Conservation (phyloP, 306 rosid species). For the Dryas octopetala region DNA sequence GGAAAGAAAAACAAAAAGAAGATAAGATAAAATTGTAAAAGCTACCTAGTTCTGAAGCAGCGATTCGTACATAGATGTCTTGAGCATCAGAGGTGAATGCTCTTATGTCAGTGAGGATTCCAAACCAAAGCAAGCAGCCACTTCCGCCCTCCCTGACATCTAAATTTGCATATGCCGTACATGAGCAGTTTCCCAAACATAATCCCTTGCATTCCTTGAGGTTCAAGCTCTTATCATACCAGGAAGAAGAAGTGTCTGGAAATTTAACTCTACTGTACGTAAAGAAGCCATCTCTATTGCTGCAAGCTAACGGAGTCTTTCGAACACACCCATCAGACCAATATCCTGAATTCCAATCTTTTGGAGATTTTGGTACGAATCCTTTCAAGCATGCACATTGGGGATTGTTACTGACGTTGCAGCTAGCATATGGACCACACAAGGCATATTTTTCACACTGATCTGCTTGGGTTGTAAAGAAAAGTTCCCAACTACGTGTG, state of each 20-base stretch:
- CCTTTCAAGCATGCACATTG: conserved; percentile 50
- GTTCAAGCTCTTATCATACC: conserved; percentile 24
- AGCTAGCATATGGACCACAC: conserved; percentile 47
- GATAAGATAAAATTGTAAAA: background rate
- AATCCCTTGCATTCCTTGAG: conserved; percentile 25
- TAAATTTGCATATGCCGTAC: conserved; percentile 41
- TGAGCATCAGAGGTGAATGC: background rate
- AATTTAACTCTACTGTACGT: conserved; percentile 31
- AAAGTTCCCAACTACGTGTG: background rate
- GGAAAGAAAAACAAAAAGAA: background rate
- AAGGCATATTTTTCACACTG: conserved; percentile 39
- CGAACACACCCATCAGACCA: conserved; percentile 48
- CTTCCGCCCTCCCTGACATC: conserved; percentile 26
- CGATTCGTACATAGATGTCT: conserved; percentile 18
- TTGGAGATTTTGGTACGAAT: conserved; percentile 31
- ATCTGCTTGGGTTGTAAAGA: background rate
- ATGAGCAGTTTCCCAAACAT: conserved; percentile 47
- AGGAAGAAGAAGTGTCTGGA: conserved; percentile 20
- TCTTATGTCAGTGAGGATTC: conserved; percentile 34
- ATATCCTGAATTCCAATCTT: conserved; percentile 23
- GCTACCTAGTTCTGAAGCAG: conserved; percentile 13
- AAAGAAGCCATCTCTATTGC: conserved; percentile 27
- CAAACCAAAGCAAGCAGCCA: conserved; percentile 49
- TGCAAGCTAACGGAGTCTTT: conserved; percentile 29
- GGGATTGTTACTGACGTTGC: conserved; percentile 23